Conservation (phyloP, 2,329 filamentous ascomycete species). For the Davidsoniella australis region DNA sequence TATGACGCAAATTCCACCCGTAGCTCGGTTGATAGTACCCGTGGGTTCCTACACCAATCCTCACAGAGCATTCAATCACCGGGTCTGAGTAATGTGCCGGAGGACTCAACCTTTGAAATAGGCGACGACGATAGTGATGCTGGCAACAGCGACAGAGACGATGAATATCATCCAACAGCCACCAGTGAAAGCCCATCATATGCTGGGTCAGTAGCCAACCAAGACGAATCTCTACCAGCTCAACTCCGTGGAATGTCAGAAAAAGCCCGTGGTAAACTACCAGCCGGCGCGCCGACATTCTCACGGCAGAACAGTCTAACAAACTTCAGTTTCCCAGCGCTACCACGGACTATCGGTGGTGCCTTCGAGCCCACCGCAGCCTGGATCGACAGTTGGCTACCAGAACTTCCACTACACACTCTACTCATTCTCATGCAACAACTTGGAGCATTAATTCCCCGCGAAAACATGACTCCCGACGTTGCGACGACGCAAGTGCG, state of each 20-base stretch:
- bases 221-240: constrained; percentile 64
- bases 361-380: constrained; percentile 61
- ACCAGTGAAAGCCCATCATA: constrained; percentile 45
- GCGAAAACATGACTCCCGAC: constrained; percentile 29
- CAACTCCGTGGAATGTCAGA: constrained; percentile 90
- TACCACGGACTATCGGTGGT: constrained; percentile 21
- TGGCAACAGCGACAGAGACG: constrained; percentile 31
- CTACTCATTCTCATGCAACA: constrained; percentile 61
- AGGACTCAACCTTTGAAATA: constrained; percentile 72
- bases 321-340: constrained; percentile 35
- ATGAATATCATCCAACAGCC: constrained; percentile 33
- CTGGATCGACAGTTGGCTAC: constrained; percentile 93
- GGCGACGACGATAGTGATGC: constrained; percentile 61
- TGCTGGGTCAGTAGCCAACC: constrained; percentile 48
- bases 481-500: constrained; percentile 29
- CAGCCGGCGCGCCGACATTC: constrained; percentile 63
- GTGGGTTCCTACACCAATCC: constrained; percentile 40
- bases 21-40: constrained; percentile 50
- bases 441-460: constrained; percentile 38
- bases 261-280: constrained; percentile 92
- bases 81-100: constrained; percentile 46
- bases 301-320: constrained; percentile 81
- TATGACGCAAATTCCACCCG: constrained; percentile 31
- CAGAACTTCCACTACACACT: constrained; percentile 75
- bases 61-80: constrained; percentile 28